phyloP scores from a whole-genome alignment of 148 eudicot species.

The Rhododendron kiyosumense region DNA sequence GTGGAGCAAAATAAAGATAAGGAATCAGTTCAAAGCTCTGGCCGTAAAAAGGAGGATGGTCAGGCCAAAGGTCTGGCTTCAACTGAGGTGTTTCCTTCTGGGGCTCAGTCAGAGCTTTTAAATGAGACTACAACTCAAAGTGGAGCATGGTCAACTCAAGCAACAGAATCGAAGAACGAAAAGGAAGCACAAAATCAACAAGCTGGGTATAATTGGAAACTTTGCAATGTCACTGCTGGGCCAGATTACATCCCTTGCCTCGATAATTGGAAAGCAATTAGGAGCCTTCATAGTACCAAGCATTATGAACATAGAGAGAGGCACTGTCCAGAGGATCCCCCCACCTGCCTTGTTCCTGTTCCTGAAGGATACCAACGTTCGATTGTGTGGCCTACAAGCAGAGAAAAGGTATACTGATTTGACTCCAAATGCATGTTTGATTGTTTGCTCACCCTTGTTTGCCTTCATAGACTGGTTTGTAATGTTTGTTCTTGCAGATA shows the following conservation, averaged over 20 bases:
- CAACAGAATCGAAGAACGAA: slow-evolving; percentile 39
- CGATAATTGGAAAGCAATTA: slow-evolving; percentile 53
- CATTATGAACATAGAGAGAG: slow-evolving; percentile 77
- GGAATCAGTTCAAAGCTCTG: slow-evolving; percentile 17
- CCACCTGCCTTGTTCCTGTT: slow-evolving; percentile 57
- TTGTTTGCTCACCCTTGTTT: neutral
- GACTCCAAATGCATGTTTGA: neutral
- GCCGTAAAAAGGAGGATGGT: slow-evolving; percentile 23
- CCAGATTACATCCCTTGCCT: slow-evolving; percentile 81
- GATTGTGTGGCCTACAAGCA: slow-evolving; percentile 67
- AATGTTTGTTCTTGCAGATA: slow-evolving; percentile 25
- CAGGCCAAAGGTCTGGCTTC: slow-evolving; percentile 7
- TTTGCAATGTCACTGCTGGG: slow-evolving; percentile 67
- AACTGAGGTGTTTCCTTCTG: slow-evolving; percentile 18
- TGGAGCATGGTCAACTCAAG: slow-evolving; percentile 41
- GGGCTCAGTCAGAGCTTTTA: slow-evolving; percentile 26
- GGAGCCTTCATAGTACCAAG: slow-evolving; percentile 34
- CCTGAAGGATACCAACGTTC: slow-evolving; percentile 61
- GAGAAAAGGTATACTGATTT: slow-evolving; percentile 47
- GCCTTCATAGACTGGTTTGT: neutral
- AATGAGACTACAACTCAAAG: slow-evolving; percentile 32
- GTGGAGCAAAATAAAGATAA: slow-evolving; percentile 20
- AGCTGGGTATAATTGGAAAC: slow-evolving; percentile 40
- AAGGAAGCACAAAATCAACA: slow-evolving; percentile 22
- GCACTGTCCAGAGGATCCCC: slow-evolving; percentile 66